Evolutionary conservation across 306 rosid species (phyloP), one percentile per base, ranked within the genome.

Genomic region (Medicago arabica): DNA sequence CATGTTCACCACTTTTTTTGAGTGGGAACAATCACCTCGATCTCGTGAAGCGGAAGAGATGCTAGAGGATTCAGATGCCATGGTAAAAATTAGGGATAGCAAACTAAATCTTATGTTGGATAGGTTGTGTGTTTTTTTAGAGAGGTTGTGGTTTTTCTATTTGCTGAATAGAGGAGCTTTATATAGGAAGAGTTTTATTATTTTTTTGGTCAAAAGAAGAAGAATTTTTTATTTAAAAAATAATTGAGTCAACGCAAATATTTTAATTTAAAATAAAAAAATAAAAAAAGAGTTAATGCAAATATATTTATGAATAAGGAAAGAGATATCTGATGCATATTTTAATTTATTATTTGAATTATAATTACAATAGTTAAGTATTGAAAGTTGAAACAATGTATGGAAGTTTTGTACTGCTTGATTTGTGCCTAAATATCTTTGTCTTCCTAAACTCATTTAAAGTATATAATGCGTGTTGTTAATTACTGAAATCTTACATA

Each of bases 41-140:
- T 60, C 43, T 21, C 68, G 82, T 0, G 86, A 80, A 9, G 88
- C 65, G 13, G 75, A 80, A 1, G 91, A 85, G 82, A 87, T 77
- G 71, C 83, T 67, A 0, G 91, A 87, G 54, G 86, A 77, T 63
- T 89, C 84, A 2, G 86, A 79, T 39, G 16, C 28, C 50, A 62
- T 62, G 21, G 13, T 16, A 8, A 11, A 62, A 61, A 61, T 59
- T 25, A 59, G 14, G 1, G 69, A 75, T 55, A 65, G 49, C 10
- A 7, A 43, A 75, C 49, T 43, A 43, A 3, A 43, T 9, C 49
- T 9, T 43, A 10, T 43, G 49, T 3, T 3, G 60, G 13, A 60
- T 62, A 17, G 38, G 28, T 75, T 39, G 71, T 25, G 69, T 39
- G 46, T 63, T 7, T 61, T 31, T 15, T 15, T 21, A 21, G 12